Percentiles rank a stretch among this genome's conserved stretches.
phyloP scores from a whole-genome alignment of 2,329 filamentous ascomycete species.

The Byssoonygena ceratinophila region DNA sequence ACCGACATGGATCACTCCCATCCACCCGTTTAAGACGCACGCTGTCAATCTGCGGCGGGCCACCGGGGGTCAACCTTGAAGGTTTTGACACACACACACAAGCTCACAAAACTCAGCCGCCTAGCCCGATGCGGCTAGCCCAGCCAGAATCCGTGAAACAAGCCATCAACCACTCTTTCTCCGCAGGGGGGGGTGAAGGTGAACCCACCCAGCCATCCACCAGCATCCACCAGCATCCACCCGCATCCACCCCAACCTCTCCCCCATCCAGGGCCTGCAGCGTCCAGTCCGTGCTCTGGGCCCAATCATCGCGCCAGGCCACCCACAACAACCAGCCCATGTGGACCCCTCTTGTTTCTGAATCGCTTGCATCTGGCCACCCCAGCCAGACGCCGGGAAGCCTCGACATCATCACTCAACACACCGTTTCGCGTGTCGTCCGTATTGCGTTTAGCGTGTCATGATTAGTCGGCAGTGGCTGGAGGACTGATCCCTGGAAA shows the following conservation, averaged over 20 bases:
- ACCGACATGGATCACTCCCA: slow-evolving; percentile 7
- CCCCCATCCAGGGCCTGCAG: neutral
- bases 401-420: slow-evolving; percentile 7
- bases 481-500: neutral
- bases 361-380: slow-evolving; percentile 10
- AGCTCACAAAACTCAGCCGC: neutral
- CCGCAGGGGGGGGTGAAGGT: slow-evolving; percentile 6
- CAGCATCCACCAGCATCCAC: too few species aligned
- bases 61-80: slow-evolving; percentile 8
- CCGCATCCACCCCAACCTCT: slow-evolving; percentile 1
- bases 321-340: neutral
- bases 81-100: slow-evolving; percentile 3
- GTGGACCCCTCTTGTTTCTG: slow-evolving; percentile 5
- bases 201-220: too few species aligned
- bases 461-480: slow-evolving; percentile 2
- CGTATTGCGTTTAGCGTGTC: neutral
- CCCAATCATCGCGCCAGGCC: slow-evolving; percentile 4
- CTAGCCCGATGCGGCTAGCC: neutral
- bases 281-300: slow-evolving; percentile 8
- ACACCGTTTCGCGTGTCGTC: slow-evolving; percentile 7
- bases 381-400: neutral
- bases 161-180: slow-evolving; percentile 8
- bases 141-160: slow-evolving; percentile 7
- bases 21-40: slow-evolving; percentile 9
- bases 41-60: slow-evolving; percentile 8